These are phyloP conservation scores for Komagataella kurtzmanii DNA, from an alignment of 805 yeast species.

Conservation along the genomic window DNA sequence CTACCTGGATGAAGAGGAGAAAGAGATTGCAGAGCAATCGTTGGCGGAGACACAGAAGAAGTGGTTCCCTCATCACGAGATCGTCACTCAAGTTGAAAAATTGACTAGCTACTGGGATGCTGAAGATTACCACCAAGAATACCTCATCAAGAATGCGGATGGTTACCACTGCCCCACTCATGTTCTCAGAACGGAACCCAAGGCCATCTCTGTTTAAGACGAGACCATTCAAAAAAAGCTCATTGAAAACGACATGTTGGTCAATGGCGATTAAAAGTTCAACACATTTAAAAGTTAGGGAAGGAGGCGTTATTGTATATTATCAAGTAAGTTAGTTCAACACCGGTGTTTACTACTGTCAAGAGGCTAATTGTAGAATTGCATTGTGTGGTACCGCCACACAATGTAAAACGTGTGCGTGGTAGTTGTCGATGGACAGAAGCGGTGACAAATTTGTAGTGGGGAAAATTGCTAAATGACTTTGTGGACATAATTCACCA, in stretches of 20 bases:
- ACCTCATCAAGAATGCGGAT: conserved; percentile 63
- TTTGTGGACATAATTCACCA: background rate
- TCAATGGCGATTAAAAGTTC: background rate
- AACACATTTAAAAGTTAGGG: background rate
- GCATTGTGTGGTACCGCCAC: background rate
- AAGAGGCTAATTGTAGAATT: background rate
- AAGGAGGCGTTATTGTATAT: background rate
- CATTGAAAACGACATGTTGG: background rate
- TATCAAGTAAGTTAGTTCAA: background rate
- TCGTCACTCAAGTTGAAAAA: conserved; percentile 61
- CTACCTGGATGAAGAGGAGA: conserved; percentile 41
- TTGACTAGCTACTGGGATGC: conserved; percentile 74
- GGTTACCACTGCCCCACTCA: conserved; percentile 93
- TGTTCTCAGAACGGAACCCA: conserved; percentile 54
- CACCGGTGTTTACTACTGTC: background rate
- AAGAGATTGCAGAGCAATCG: conserved; percentile 20
- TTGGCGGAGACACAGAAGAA: conserved; percentile 47
- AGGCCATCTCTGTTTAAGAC: conserved; percentile 7
- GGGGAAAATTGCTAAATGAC: background rate
- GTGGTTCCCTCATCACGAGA: conserved; percentile 61
- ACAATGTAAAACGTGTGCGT: background rate
- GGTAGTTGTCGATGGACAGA: background rate
- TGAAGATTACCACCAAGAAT: conserved; percentile 87
- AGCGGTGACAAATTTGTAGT: background rate
- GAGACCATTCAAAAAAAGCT: background rate